Conservation (phyloP, 345 rosid species). For the Bruguiera gymnorhiza region DNA sequence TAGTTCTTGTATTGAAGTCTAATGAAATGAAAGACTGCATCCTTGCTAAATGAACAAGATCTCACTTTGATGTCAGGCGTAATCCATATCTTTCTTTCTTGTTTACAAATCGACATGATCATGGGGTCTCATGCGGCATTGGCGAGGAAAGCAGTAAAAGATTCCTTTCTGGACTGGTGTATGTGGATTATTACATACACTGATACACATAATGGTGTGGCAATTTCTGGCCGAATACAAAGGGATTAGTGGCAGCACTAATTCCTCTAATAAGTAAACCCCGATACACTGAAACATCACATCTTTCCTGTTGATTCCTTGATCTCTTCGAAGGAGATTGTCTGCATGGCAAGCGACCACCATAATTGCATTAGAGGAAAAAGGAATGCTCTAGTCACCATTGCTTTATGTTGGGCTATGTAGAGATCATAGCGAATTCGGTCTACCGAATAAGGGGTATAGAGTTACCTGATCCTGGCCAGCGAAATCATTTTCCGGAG, state of each 20-base stretch:
- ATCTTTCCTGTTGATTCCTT: conserved; percentile 58
- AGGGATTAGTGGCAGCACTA: not conserved
- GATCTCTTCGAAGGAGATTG: conserved; percentile 73
- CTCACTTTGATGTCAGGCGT: too few relatives aligned
- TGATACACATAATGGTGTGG: conserved; percentile 9
- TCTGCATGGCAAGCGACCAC: conserved; percentile 39
- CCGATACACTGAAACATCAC: conserved; percentile 29
- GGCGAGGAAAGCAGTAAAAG: not conserved
- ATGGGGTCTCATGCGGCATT: too few relatives aligned
- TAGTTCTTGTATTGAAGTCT: too few relatives aligned
- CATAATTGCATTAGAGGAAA: too few relatives aligned
- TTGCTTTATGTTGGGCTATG: not conserved
- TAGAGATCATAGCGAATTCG: not conserved
- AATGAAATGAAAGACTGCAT: too few relatives aligned
- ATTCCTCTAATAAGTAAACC: conserved; percentile 10
- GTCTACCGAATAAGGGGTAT: not conserved
- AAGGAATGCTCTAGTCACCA: too few relatives aligned
- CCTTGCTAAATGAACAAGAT: too few relatives aligned
- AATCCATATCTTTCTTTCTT: too few relatives aligned
- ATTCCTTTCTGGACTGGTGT: conserved; percentile 5
- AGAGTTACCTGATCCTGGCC: conserved; percentile 80
- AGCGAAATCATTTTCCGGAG: conserved; percentile 93
- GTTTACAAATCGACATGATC: too few relatives aligned
- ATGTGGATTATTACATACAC: conserved; percentile 24
- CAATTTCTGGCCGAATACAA: conserved; percentile 8